Percentiles rank a stretch among this genome's conserved stretches.
Evolutionary conservation across 257 asterid species (phyloP).

Genomic region (Primulina huaijiensis): DNA sequence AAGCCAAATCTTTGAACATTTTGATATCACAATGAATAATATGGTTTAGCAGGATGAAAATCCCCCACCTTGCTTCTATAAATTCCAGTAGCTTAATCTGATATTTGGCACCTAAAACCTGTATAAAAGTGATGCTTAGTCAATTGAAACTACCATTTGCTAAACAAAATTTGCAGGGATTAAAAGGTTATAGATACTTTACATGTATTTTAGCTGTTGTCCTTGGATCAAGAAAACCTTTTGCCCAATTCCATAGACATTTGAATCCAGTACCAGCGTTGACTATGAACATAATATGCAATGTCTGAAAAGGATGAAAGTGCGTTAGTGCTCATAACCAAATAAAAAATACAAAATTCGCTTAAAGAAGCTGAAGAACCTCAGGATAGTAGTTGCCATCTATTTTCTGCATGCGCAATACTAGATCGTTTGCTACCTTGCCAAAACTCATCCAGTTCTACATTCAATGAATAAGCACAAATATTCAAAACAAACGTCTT

Average conservation of each 20-base stretch:
- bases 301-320: conserved; percentile 56
- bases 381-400: conserved; percentile 97
- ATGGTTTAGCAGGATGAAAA: conserved; percentile 26
- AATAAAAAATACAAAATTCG: conserved; percentile 2
- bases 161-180: conserved; percentile 18
- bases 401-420: conserved; percentile 86
- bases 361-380: conserved; percentile 48
- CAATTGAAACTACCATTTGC: conserved; percentile 23
- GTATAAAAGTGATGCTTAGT: conserved; percentile 31
- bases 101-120: conserved; percentile 85
- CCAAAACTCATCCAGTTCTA: conserved; percentile 98
- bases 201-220: conserved; percentile 89
- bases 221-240: conserved; percentile 90
- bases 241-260: conserved; percentile 70
- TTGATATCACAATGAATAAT: neutral
- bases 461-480: conserved; percentile 30
- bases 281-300: conserved; percentile 90
- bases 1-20: conserved; percentile 12
- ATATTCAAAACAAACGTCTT: neutral
- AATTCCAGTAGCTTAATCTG: conserved; percentile 74
- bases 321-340: conserved; percentile 25
- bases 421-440: conserved; percentile 82
- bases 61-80: conserved; percentile 65
- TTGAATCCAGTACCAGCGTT: conserved; percentile 95
- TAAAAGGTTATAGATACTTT: conserved; percentile 25